Base-by-base conservation (phyloP, 2,329 filamentous ascomycete genomes). In the Didymella arachidicola region DNA sequence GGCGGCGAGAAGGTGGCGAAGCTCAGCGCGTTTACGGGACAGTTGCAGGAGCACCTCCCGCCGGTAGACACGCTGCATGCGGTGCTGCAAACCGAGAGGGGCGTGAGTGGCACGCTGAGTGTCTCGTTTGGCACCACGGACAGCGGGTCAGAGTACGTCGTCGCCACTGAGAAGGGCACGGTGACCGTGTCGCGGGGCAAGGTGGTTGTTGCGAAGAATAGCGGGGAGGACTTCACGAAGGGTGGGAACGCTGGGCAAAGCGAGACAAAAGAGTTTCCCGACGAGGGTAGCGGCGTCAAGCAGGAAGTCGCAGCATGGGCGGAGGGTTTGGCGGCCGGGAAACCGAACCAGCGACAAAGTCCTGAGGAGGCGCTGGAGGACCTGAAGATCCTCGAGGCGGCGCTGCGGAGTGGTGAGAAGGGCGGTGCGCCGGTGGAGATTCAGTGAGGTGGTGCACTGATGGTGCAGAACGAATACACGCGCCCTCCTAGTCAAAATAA, bases 51-150 rank as follows among this genome's bases (percentile, higher is more conserved):
- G 52, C 81, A 87, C 65, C 79, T 92, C 8, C 81, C 85, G 4
- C 89, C 89, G 0, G 81, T 89, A 1, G 89, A 92, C 70, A 89
- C 88, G 1, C 78, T 91, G 49, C 83, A 87, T 66, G 86, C 86
- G 10, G 80, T 85, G 2, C 63, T 88, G 36, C 81, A 80, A 68
- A 82, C 86, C 2, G 79, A 78, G 57, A 81, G 80, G 26, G 87
- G 87, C 3, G 80, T 78, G 2, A 79, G 81, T 1, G 88, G 88
- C 1, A 84, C 82, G 5, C 83, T 89, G 47, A 79, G 81, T 53
- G 75, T 85, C n/a, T 84, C 82, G 2, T 84, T 84, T 52, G 87
- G 87, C 2, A 85, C 85, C 7, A 83, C 81, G 8, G 82, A 85
- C 62, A 76, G 74, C 6, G 81, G 82, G 0, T 82, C 80, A 14